phyloP scores from a whole-genome alignment of 345 rosid species.

The Bruguiera gymnorhiza region DNA sequence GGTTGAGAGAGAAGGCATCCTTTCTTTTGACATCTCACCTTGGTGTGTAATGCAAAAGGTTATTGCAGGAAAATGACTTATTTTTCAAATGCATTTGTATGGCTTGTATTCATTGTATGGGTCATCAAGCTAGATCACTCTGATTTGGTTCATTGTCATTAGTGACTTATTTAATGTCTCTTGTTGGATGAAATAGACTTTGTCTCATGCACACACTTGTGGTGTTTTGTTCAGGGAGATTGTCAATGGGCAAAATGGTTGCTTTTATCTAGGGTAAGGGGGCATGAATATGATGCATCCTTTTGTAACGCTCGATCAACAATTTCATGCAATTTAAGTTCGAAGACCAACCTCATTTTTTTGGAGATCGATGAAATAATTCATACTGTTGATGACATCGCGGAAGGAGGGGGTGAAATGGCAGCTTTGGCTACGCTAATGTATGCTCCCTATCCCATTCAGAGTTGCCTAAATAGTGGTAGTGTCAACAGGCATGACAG shows the following conservation, averaged over 20 bases:
- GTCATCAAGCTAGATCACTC: constrained; percentile 11
- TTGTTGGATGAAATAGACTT: neutral
- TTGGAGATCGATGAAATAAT: constrained; percentile 60
- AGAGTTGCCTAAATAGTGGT: constrained; percentile 67
- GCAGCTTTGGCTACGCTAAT: constrained; percentile 97
- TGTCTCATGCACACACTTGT: constrained; percentile 7
- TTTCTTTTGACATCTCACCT: no score
- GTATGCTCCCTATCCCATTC: constrained; percentile 72
- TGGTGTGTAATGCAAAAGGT: no score
- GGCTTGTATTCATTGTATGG: neutral
- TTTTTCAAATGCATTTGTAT: no score
- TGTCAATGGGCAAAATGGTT: constrained; percentile 97
- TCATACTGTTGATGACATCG: constrained; percentile 86
- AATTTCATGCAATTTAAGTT: constrained; percentile 47
- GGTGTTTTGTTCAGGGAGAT: constrained; percentile 62
- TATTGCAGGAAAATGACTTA: no score
- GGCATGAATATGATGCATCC: constrained; percentile 89
- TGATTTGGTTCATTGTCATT: constrained; percentile 6
- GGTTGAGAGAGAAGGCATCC: no score
- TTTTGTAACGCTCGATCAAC: constrained; percentile 83
- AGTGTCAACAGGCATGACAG: constrained; percentile 72
- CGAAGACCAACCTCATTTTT: constrained; percentile 47
- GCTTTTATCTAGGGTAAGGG: constrained; percentile 79
- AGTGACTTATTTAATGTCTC: neutral
- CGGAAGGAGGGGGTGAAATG: constrained; percentile 93